Conservation (phyloP, 2,329 filamentous ascomycete species). For the Fusarium protoensiforme region DNA sequence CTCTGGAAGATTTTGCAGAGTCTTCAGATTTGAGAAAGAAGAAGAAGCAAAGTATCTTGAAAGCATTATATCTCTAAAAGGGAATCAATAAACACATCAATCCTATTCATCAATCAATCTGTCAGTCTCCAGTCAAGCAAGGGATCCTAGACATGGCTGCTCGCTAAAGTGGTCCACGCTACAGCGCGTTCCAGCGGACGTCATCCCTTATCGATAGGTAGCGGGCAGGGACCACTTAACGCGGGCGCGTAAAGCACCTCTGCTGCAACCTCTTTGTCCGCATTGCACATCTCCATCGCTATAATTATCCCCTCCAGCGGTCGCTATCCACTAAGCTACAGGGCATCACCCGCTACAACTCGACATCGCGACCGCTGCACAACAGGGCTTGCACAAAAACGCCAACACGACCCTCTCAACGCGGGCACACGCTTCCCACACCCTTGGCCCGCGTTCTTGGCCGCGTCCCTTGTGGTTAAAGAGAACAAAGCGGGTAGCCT, state of each 20-base stretch:
- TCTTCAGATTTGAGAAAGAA: neutral
- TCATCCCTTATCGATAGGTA: conserved; percentile 36
- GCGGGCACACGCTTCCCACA: neutral
- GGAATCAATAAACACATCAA: neutral
- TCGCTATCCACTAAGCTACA: neutral
- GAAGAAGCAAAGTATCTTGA: neutral
- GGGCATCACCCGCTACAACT: conserved; percentile 5
- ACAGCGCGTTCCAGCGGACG: conserved; percentile 29
- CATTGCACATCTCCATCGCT: conserved; percentile 12
- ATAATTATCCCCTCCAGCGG: neutral
- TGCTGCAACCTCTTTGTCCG: neutral
- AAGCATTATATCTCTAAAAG: neutral
- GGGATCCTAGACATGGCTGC: conserved; percentile 23
- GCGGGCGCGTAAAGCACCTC: conserved; percentile 35
- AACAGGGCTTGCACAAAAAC: conserved; percentile 23
- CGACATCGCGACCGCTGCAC: neutral
- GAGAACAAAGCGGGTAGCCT: conserved; percentile 21
- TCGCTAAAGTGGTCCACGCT: neutral
- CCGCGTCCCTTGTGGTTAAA: neutral
- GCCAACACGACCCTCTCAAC: conserved; percentile 22
- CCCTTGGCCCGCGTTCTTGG: conserved; percentile 26
- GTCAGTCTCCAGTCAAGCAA: conserved; percentile 14
- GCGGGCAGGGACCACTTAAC: conserved; percentile 28
- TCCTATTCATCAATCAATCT: neutral
- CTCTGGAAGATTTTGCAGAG: neutral